These are phyloP conservation scores for Phialemoniopsis sp. DNA, from an alignment of 2,329 filamentous ascomycete species.

Conservation along the genomic window DNA sequence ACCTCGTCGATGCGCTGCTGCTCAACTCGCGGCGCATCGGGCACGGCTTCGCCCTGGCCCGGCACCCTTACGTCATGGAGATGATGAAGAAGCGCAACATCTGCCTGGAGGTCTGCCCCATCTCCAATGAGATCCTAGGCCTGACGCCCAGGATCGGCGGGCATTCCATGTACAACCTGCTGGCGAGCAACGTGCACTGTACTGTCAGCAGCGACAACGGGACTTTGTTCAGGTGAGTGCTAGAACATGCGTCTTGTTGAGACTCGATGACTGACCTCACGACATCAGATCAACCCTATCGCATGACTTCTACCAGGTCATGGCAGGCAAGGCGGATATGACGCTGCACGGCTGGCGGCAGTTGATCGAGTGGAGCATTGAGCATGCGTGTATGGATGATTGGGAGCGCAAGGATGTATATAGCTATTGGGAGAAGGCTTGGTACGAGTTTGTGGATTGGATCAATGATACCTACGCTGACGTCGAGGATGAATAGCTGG, in stretches of 20 bases:
- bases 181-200: conserved; percentile 71
- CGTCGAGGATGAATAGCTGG: neutral
- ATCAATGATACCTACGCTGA: conserved; percentile 38
- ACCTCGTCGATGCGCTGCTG: conserved; percentile 64
- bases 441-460: conserved; percentile 53
- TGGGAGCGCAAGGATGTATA: conserved; percentile 32
- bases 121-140: conserved; percentile 72
- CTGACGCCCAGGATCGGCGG: conserved; percentile 61
- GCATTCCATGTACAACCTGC: conserved; percentile 62
- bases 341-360: conserved; percentile 69
- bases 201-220: conserved; percentile 74
- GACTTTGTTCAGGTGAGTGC: conserved; percentile 60
- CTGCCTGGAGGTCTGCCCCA: conserved; percentile 73
- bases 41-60: conserved; percentile 66
- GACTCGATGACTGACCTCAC: neutral
- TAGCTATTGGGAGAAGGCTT: conserved; percentile 47
- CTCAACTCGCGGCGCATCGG: conserved; percentile 67
- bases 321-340: conserved; percentile 66
- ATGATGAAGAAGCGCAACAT: conserved; percentile 60
- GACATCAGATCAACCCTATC: conserved; percentile 62
- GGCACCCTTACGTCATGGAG: conserved; percentile 63
- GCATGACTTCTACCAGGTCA: conserved; percentile 74
- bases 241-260: neutral
- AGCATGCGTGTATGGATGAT: conserved; percentile 54
- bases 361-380: conserved; percentile 57